These are phyloP conservation scores for Leccinellum albellum DNA, from an alignment of 768 basidiomycete species.

Conservation along the genomic window DNA sequence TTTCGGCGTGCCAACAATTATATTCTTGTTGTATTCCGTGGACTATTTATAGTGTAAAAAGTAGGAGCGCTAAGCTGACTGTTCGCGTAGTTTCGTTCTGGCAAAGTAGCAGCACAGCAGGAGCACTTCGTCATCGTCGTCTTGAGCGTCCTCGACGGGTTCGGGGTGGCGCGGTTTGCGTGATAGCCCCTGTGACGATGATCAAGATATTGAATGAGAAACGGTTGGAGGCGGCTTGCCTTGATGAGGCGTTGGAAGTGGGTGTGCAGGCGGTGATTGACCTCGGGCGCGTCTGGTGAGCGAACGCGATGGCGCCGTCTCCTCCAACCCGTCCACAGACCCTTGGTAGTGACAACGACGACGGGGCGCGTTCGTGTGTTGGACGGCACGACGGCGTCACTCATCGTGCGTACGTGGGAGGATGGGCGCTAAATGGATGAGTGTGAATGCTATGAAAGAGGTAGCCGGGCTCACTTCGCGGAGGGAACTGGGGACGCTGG, in stretches of 20 bases:
- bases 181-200: slow-evolving; percentile 7
- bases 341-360: slow-evolving; percentile 1
- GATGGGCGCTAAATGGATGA: slow-evolving; percentile 14
- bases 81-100: slow-evolving; percentile 15
- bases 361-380: neutral
- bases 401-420: neutral
- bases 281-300: neutral
- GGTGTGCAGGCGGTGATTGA: slow-evolving; percentile 3
- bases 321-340: slow-evolving; percentile 11
- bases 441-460: neutral
- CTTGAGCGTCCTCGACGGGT: neutral
- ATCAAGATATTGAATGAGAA: neutral
- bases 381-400: neutral
- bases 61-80: neutral
- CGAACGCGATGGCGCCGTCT: neutral
- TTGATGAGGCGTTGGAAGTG: slow-evolving; percentile 15
- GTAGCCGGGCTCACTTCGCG: slow-evolving; percentile 11
- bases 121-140: slow-evolving; percentile 19
- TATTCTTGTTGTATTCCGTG: slow-evolving; percentile 13
- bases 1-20: neutral
- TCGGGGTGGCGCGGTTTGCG: neutral
- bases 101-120: slow-evolving; percentile 28
- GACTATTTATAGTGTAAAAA: neutral
- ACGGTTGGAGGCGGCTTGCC: slow-evolving; percentile 2
- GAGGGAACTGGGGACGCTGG: slow-evolving; percentile 15